phyloP scores from a whole-genome alignment of 2,329 filamentous ascomycete genomes.

The Colletotrichum ledebouriae region DNA sequence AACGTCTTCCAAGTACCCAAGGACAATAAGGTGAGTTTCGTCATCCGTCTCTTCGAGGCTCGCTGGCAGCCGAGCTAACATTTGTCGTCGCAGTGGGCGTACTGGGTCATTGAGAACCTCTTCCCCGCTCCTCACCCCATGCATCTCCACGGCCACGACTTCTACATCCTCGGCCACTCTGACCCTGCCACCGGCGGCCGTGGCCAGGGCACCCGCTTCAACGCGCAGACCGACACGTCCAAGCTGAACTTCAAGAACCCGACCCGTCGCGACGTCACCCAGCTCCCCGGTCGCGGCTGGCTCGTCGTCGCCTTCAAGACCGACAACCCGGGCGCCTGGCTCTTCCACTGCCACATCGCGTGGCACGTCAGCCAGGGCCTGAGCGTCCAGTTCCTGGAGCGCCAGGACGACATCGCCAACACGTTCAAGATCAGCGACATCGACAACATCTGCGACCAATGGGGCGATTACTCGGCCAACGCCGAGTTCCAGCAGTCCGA shows the following conservation, averaged over 20 bases:
- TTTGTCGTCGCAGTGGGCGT: conserved; percentile 29
- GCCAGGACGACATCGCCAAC: conserved; percentile 41
- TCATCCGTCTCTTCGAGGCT: too few species aligned
- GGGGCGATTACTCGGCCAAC: conserved; percentile 26
- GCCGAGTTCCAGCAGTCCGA: conserved; percentile 25
- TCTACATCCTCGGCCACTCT: conserved; percentile 57
- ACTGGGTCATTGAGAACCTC: conserved; percentile 41
- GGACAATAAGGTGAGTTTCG: conserved; percentile 17
- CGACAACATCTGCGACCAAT: conserved; percentile 24
- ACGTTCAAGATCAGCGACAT: conserved; percentile 21
- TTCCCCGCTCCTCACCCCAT: conserved; percentile 40
- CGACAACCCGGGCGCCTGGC: conserved; percentile 64
- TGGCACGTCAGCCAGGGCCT: conserved; percentile 65
- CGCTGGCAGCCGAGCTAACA: neutral
- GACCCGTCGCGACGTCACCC: conserved; percentile 60
- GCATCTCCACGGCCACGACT: conserved; percentile 55
- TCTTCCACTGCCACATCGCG: conserved; percentile 63
- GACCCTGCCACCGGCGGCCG: conserved; percentile 28
- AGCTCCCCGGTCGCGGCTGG: conserved; percentile 58
- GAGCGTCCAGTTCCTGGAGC: conserved; percentile 65
- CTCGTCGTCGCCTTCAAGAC: conserved; percentile 62
- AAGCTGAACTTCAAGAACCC: conserved; percentile 58
- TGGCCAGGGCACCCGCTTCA: conserved; percentile 44
- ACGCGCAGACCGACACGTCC: conserved; percentile 48
- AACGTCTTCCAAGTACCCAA: conserved; percentile 40